Conservation (phyloP, 2,329 filamentous ascomycete genomes). For the Fusarium sororula region DNA sequence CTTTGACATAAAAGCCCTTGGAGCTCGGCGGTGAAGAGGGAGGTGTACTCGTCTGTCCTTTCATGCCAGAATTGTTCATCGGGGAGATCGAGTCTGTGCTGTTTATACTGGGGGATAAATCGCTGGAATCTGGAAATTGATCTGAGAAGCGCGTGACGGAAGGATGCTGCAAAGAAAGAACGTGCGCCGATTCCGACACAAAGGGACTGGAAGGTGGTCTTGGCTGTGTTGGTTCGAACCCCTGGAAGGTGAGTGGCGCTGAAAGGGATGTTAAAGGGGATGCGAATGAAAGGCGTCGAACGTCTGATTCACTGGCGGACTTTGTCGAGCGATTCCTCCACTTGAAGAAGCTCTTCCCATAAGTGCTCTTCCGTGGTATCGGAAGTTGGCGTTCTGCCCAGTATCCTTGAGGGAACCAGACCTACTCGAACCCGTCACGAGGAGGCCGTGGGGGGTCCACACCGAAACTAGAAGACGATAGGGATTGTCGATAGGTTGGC, state of each 20-base stretch:
- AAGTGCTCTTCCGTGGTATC: conserved; percentile 45
- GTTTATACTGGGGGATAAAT: not conserved
- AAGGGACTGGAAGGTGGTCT: conserved; percentile 52
- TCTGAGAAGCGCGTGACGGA: conserved; percentile 9
- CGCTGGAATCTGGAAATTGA: conserved; percentile 4
- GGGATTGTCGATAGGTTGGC: not conserved
- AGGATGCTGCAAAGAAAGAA: conserved; percentile 56
- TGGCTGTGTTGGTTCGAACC: conserved; percentile 14
- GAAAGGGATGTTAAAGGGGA: conserved; percentile 42
- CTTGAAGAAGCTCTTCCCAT: conserved; percentile 50
- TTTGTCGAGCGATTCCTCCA: conserved; percentile 53
- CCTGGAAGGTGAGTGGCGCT: conserved; percentile 9
- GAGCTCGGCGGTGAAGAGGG: not conserved
- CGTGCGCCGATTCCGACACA: conserved; percentile 58
- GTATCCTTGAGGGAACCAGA: conserved; percentile 70
- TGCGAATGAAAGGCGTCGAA: conserved; percentile 27
- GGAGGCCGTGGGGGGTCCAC: conserved; percentile 66
- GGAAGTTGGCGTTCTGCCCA: conserved; percentile 65
- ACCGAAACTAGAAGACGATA: conserved; percentile 37
- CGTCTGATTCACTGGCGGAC: conserved; percentile 48
- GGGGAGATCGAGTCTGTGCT: conserved; percentile 20
- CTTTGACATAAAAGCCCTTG: conserved; percentile 26
- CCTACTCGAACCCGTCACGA: conserved; percentile 66
- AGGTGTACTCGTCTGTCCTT: not conserved
- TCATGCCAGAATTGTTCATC: not conserved